These are phyloP conservation scores for Carex myosuroides DNA, from an alignment of 176 grass and related monocot genomes.

Conservation along the genomic window DNA sequence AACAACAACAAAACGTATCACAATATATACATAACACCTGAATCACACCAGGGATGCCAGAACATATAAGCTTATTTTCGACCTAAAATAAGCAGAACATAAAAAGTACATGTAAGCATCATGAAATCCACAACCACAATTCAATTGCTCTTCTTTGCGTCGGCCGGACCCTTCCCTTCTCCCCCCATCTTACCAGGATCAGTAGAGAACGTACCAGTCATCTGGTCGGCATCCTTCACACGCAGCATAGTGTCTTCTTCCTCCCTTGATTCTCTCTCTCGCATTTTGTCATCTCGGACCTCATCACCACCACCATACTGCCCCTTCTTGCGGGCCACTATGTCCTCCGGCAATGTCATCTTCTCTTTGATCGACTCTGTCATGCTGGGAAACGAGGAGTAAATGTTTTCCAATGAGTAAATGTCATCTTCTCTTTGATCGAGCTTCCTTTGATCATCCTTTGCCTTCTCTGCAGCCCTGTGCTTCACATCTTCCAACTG, in stretches of 20 bases:
- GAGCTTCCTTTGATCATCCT: slow-evolving; percentile 11
- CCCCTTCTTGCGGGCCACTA: not conserved
- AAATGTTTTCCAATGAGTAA: slow-evolving; percentile 24
- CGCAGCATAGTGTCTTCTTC: slow-evolving; percentile 17
- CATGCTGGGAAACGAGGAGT: slow-evolving; percentile 5
- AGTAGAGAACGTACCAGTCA: slow-evolving; percentile 18
- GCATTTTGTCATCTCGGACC: not conserved
- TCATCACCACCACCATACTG: not conserved
- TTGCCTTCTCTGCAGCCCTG: slow-evolving; percentile 30
- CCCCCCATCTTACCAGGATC: slow-evolving; percentile 26
- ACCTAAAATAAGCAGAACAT: not conserved
- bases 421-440: no score
- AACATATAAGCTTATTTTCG: not conserved
- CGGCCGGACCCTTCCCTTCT: not conserved
- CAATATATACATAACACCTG: not conserved
- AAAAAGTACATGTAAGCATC: not conserved
- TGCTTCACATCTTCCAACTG: slow-evolving; percentile 32
- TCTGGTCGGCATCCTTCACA: slow-evolving; percentile 27
- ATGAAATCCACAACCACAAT: not conserved
- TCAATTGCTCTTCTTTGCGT: not conserved
- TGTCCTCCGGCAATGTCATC: slow-evolving; percentile 11
- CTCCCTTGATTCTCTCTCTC: not conserved
- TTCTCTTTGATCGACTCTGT: slow-evolving; percentile 20
- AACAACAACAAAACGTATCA: not conserved
- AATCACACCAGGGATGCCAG: not conserved